These are phyloP conservation scores for Umbilicus rupestris DNA, from an alignment of 164 flowering plant species.

Conservation along the genomic window DNA sequence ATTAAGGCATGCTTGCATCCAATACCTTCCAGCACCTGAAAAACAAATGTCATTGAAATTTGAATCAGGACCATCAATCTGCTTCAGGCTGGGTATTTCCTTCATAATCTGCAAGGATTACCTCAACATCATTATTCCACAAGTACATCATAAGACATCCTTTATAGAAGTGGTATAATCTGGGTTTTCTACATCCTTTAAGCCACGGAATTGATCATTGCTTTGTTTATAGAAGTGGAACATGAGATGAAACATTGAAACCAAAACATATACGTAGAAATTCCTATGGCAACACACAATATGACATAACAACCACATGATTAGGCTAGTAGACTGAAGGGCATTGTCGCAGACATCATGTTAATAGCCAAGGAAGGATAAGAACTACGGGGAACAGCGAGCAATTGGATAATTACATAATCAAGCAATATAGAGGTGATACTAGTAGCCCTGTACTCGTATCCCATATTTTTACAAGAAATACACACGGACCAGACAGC, in stretches of 20 bases:
- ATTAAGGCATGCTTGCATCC: neutral
- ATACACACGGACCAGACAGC: neutral
- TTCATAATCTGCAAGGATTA: slow-evolving; percentile 42
- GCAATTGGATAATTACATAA: no score
- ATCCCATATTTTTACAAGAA: neutral
- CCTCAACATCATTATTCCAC: neutral
- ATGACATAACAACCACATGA: no score
- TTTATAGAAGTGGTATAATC: neutral
- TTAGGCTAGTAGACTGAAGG: no score
- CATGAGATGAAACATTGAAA: neutral
- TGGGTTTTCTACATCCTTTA: no score
- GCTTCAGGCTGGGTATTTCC: slow-evolving; percentile 47
- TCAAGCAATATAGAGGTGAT: neutral
- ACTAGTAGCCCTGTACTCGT: neutral
- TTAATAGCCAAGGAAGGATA: neutral
- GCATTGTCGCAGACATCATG: no score
- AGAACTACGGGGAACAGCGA: neutral
- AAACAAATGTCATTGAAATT: slow-evolving; percentile 79
- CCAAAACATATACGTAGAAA: neutral
- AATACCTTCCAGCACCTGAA: slow-evolving; percentile 81
- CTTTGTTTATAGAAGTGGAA: no score
- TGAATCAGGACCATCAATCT: slow-evolving; percentile 80
- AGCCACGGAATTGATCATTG: neutral
- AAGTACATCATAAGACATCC: neutral
- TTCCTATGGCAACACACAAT: neutral